Percentiles rank a stretch among this genome's conserved stretches.
phyloP scores from a whole-genome alignment of 31 red algal species.

The Bonnemaisonia californica region DNA sequence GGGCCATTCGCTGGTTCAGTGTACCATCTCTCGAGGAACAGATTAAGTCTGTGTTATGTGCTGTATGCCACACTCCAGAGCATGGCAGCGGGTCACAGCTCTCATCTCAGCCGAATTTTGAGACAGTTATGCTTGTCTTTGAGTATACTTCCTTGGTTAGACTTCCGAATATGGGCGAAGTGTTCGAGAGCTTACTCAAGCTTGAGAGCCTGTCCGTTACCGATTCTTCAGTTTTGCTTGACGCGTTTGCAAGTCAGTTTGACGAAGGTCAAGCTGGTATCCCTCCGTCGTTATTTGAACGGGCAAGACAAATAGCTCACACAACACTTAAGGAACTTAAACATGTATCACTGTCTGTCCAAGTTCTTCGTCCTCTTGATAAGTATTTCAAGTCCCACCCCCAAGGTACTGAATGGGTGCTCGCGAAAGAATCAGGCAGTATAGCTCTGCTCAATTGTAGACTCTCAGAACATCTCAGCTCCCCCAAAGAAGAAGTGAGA shows the following conservation, averaged over 20 bases:
- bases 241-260: constrained; percentile 19
- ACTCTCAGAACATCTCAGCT: not conserved
- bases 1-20: not conserved
- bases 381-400: not conserved
- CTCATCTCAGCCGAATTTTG: not conserved
- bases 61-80: too few relatives aligned
- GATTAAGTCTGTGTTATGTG: not conserved
- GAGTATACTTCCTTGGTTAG: not conserved
- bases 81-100: not conserved
- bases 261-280: not conserved
- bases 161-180: not conserved
- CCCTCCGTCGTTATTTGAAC: not conserved
- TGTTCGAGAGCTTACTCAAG: not conserved
- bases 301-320: not conserved
- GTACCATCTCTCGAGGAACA: not conserved
- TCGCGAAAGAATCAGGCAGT: not conserved
- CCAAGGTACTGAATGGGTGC: not conserved
- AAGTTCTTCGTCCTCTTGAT: not conserved
- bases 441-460: not conserved
- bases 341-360: not conserved
- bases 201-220: not conserved
- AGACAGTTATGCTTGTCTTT: not conserved
- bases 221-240: not conserved
- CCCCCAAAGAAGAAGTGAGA: not conserved
- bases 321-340: not conserved